A percentile compares a stretch with the other conserved stretches of the same genome.
These are phyloP conservation scores for Rhodotorula toruloides DNA, from an alignment of 768 basidiomycete genomes.

Conservation along the genomic window DNA sequence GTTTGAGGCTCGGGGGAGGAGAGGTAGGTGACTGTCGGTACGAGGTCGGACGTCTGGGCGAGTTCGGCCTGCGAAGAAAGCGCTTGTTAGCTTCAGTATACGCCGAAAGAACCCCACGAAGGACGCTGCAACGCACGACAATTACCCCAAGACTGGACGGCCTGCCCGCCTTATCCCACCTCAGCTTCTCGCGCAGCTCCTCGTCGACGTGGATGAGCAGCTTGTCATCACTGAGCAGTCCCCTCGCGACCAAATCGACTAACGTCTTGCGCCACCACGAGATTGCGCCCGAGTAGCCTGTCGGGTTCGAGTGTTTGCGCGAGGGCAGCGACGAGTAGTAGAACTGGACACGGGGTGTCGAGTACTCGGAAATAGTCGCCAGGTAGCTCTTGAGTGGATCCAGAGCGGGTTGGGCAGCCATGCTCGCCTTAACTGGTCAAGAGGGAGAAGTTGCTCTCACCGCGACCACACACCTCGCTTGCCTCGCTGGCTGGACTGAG, in stretches of 20 bases:
- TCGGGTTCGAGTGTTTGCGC: slow-evolving; percentile 33
- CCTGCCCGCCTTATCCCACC: slow-evolving; percentile 23
- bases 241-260: slow-evolving; percentile 9
- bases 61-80: slow-evolving; percentile 11
- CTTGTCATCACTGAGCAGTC: slow-evolving; percentile 22
- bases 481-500: not conserved
- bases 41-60: slow-evolving; percentile 7
- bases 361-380: slow-evolving; percentile 18
- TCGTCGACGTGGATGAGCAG: slow-evolving; percentile 31
- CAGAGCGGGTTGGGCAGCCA: not conserved
- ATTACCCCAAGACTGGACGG: slow-evolving; percentile 30
- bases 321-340: slow-evolving; percentile 33
- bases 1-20: not conserved
- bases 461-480: not conserved
- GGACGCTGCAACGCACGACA: slow-evolving; percentile 6
- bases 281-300: slow-evolving; percentile 33
- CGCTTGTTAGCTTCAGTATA: no score
- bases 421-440: not conserved
- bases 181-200: slow-evolving; percentile 13
- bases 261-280: slow-evolving; percentile 34
- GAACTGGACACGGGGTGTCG: slow-evolving; percentile 16
- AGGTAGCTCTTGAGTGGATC: slow-evolving; percentile 6
- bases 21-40: slow-evolving; percentile 12
- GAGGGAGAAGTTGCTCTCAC: not conserved
- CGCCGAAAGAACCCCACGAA: fast-evolving